Base-by-base conservation (phyloP, 2,329 filamentous ascomycete genomes). In the Fusarium incarnatum region DNA sequence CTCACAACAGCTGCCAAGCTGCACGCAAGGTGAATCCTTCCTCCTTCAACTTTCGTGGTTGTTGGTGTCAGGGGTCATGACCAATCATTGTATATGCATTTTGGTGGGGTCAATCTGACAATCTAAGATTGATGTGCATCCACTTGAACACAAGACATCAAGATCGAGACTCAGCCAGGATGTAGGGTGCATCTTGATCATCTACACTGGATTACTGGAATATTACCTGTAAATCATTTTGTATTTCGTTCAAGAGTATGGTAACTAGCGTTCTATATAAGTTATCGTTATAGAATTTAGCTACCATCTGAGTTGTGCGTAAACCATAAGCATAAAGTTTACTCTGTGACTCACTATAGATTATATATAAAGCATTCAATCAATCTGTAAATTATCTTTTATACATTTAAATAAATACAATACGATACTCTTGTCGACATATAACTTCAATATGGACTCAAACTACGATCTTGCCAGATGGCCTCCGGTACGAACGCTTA, bases 401-500 rank as follows among this genome's bases (percentile, higher is more conserved):
- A 10, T 23, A 5, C 13, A 23, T 5, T 22, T 23, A 42, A 42
- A 5, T 9, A 13, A 0, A 6, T 2, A 8, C 1, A 22, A 15
- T 10, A 42, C 13, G 8, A 42, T 18, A 22, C 8, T 5, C 8
- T 22, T 4, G 8, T 16, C n/a, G n/a, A 20, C n/a, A 42, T 15
- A 23, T 23, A 23, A 10, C 15, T n/a, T n/a, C 30, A n/a, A 11
- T 18, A 50, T 50, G 30, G 20, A 50, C 15, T 10, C 22, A n/a
- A 4, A 34, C 30, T 34, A 12, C 15, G 10, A 32, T 6, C 34
- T 22, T 4, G n/a, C 28, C 6, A 58, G 52, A 23, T 65, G 62
- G 62, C 62, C 62, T 23, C 8, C 11, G 5, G 52, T 41, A 40
- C 41, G 49, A 34, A 15, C 37, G 3, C 25, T 22, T 7, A 59